Conservation (phyloP, 306 rosid genomes). For the Glycine latifolia region DNA sequence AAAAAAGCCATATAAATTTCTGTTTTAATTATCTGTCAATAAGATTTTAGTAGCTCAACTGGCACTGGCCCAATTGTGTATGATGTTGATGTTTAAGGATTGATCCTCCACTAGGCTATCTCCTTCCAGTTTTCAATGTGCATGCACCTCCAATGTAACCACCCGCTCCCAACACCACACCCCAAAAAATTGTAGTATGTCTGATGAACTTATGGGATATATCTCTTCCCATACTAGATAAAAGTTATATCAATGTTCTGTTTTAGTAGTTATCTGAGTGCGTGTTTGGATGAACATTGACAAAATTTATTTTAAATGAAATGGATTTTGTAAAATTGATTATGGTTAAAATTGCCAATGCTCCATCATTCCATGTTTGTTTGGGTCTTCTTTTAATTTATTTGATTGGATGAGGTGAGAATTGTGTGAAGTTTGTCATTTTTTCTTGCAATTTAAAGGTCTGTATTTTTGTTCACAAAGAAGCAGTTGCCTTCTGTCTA, state of each 20-base stretch:
- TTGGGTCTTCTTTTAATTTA: not conserved
- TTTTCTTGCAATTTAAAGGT: not conserved
- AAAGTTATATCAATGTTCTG: not conserved
- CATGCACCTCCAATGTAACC: too few relatives aligned
- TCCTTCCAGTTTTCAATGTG: not conserved
- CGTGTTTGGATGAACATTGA: too few relatives aligned
- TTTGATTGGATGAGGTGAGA: constrained; percentile 1
- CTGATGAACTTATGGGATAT: too few relatives aligned
- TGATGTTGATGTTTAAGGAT: not conserved
- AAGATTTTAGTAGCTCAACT: not conserved
- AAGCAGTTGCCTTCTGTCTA: constrained; percentile 13
- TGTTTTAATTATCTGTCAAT: not conserved
- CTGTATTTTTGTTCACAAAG: not conserved
- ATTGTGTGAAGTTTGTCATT: not conserved
- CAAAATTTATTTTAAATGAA: too few relatives aligned
- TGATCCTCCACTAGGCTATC: not conserved
- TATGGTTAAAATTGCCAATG: not conserved
- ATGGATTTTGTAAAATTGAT: too few relatives aligned
- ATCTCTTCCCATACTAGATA: not conserved
- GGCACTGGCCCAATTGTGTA: not conserved
- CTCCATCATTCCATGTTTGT: not conserved
- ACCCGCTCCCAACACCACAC: too few relatives aligned
- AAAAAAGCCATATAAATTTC: not conserved
- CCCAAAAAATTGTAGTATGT: too few relatives aligned
- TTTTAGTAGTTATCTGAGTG: not conserved